Evolutionary conservation across 768 basidiomycete species (phyloP), one percentile per base, ranked within the genome.

Genomic region (Kockovaella imperatae): DNA sequence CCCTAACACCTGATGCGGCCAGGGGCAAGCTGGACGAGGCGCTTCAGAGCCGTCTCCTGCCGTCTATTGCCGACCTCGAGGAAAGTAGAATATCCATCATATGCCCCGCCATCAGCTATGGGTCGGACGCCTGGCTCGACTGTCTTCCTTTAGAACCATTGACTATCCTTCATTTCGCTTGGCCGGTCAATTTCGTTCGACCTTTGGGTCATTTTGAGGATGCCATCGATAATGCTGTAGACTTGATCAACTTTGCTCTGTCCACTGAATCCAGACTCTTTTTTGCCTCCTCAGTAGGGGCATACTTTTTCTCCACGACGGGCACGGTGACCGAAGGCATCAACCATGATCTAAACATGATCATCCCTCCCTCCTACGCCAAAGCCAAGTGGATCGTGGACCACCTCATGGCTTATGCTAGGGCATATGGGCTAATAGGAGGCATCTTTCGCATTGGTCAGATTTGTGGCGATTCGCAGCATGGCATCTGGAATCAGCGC

Each of bases 171-270:
- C 78, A 79, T 58, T 78, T 76, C 43, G 78, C 77, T 6, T 80
- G 79, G 79, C 74, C 76, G 0, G 79, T 80, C 46, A 80, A 80
- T 60, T 80, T 80, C 64, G 77, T 77, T 46, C 71, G 78, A 1
- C 70, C 74, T 8, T 60, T 79, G 26, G 64, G 73, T 0, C 78
- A 77, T 3, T 80, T 80, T 44, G 78, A 79, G 50, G 53, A 74
- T 3, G 75, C 77, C 54, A 66, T 80, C 28, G 64, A 61, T 17
- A 76, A 76, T 24, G 76, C 74, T 2, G 70, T 76, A 44, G 77
- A 79, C 62, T 62, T 80, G 18, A 72, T 80, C 44, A 75, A 76
- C 36, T 72, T 80, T 5, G 73, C 75, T 13, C 73, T 78, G 20
- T 53, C 64, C 4, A 75, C 77, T 7, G 55, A 57, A 14, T 72